Evolutionary conservation across 768 basidiomycete species (phyloP).

Genomic region (Tricholoma sp.): DNA sequence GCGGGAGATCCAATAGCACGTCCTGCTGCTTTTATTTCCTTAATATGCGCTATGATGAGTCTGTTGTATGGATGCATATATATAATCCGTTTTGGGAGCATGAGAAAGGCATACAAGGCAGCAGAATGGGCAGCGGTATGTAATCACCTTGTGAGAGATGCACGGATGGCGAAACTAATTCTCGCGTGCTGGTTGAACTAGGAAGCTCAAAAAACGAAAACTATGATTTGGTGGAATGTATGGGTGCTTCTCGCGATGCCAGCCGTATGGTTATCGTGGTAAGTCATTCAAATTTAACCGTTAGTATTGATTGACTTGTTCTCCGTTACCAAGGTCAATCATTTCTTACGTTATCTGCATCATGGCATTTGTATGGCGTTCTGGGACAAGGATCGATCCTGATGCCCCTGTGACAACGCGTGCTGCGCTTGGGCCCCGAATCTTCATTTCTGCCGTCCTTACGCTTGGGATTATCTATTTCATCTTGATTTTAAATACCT

Average conservation of each 20-base stretch:
- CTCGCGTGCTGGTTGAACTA: slow-evolving; percentile 5
- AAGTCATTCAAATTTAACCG: not conserved
- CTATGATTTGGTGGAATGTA: slow-evolving; percentile 41
- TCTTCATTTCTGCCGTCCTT: slow-evolving; percentile 41
- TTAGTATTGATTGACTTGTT: not conserved
- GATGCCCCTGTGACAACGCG: slow-evolving; percentile 20
- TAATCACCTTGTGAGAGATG: too few relatives aligned
- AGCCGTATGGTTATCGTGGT: slow-evolving; percentile 68
- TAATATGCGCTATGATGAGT: slow-evolving; percentile 65
- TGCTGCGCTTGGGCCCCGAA: slow-evolving; percentile 31
- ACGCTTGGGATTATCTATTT: slow-evolving; percentile 50
- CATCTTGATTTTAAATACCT: slow-evolving; percentile 43
- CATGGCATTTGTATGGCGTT: slow-evolving; percentile 57
- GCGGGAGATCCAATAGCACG: slow-evolving; percentile 66
- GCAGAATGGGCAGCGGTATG: slow-evolving; percentile 67
- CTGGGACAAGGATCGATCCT: slow-evolving; percentile 30
- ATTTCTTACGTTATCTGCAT: slow-evolving; percentile 51
- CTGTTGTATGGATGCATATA: slow-evolving; percentile 70
- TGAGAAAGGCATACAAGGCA: slow-evolving; percentile 69
- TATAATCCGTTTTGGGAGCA: slow-evolving; percentile 64
- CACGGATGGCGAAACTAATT: not conserved
- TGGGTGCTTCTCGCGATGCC: slow-evolving; percentile 63
- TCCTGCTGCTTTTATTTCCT: slow-evolving; percentile 56
- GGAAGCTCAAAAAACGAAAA: slow-evolving; percentile 17
- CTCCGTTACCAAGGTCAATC: slow-evolving; percentile 46